Conservation (phyloP, 352 stramenopile species). For the Pythium dissotocum region DNA sequence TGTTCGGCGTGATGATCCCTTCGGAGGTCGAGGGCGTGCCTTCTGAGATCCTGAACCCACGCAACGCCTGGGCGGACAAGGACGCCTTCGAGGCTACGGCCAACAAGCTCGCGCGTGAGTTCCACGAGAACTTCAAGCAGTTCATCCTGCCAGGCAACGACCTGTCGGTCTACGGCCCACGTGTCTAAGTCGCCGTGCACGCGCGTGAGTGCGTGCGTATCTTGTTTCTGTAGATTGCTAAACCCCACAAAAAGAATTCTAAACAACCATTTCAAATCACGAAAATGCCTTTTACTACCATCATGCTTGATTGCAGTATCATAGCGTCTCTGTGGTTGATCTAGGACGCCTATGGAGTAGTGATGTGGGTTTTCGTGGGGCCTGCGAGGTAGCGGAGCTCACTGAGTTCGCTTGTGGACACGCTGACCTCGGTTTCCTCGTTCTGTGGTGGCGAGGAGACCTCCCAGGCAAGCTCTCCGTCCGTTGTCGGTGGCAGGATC, state of each 20-base stretch:
- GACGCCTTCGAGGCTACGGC: conserved; percentile 72
- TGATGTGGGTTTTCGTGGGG: conserved; percentile 23
- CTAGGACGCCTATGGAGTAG: neutral
- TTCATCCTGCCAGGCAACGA: conserved; percentile 81
- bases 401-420: conserved; percentile 40
- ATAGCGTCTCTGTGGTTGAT: neutral
- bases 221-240: conserved; percentile 20
- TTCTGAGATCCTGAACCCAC: conserved; percentile 73
- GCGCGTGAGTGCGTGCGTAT: neutral
- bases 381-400: conserved; percentile 54
- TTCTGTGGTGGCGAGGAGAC: neutral
- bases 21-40: conserved; percentile 64
- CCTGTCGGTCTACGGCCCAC: conserved; percentile 62
- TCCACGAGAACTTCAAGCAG: conserved; percentile 86
- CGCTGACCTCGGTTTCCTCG: conserved; percentile 9
- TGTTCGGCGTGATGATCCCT: conserved; percentile 76
- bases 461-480: conserved; percentile 10
- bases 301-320: neutral
- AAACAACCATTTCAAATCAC: neutral
- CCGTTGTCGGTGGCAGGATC: neutral
- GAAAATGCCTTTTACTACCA: neutral
- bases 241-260: conserved; percentile 6
- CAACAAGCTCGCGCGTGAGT: conserved; percentile 72
- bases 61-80: conserved; percentile 81
- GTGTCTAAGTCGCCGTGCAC: conserved; percentile 33